Evolutionary conservation across 805 yeast genomes (phyloP).

Genomic region (Kluyveromyces lactis): DNA sequence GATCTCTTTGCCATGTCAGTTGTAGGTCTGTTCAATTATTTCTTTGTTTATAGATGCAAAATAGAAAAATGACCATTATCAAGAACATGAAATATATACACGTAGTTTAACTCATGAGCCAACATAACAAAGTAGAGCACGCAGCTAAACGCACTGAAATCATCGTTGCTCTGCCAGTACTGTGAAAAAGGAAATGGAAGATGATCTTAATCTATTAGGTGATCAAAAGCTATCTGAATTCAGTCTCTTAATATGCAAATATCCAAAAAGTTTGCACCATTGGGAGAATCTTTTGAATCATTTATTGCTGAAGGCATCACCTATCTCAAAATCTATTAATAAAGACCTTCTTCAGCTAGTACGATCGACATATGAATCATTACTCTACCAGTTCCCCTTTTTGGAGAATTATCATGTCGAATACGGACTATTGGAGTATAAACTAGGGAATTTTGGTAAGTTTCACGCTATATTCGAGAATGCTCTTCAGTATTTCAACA

Average conservation of each 20-base stretch:
- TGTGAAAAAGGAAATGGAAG: conserved; percentile 1
- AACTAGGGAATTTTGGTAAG: conserved; percentile 21
- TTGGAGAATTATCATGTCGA: conserved; percentile 29
- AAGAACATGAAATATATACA: too few relatives aligned
- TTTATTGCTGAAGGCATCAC: conserved; percentile 17
- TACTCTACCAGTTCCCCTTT: conserved; percentile 25
- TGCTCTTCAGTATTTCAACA: conserved; percentile 18
- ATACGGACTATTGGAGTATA: conserved; percentile 28
- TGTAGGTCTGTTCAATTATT: too few relatives aligned
- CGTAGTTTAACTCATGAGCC: too few relatives aligned
- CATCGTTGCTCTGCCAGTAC: too few relatives aligned
- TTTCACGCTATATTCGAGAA: conserved; percentile 20
- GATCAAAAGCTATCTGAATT: conserved; percentile 14
- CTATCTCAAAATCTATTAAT: conserved; percentile 21
- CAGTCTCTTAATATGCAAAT: conserved; percentile 19
- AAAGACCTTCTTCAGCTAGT: conserved; percentile 14
- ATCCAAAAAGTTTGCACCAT: conserved; percentile 18
- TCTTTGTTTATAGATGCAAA: too few relatives aligned
- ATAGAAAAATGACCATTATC: too few relatives aligned
- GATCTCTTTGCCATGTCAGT: too few relatives aligned
- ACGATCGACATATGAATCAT: conserved; percentile 20
- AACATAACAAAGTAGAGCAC: too few relatives aligned
- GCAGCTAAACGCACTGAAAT: too few relatives aligned
- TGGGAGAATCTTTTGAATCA: conserved; percentile 28
- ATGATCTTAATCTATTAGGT: background rate